Percentiles rank a stretch among this genome's conserved stretches.
Evolutionary conservation across 108 stramenopile species (phyloP).

Genomic region (Cyclotella kingstonii): DNA sequence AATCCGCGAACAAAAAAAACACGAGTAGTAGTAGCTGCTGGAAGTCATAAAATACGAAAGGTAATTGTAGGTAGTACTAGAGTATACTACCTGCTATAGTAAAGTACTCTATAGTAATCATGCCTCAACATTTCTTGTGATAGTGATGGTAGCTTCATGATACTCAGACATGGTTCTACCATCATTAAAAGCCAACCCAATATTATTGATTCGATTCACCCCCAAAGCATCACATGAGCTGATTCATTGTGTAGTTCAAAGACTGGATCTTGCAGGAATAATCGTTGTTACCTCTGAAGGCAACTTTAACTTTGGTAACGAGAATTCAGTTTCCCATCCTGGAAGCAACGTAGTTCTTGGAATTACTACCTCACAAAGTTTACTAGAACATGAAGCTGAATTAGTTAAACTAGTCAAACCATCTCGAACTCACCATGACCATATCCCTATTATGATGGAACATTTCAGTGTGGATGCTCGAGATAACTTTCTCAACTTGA

Average conservation of each 20-base stretch:
- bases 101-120: too few species aligned
- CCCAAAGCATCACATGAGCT: slow-evolving; percentile 36
- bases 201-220: slow-evolving; percentile 53
- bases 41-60: too few species aligned
- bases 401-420: slow-evolving; percentile 44
- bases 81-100: too few species aligned
- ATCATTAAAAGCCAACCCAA: slow-evolving; percentile 47
- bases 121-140: not conserved
- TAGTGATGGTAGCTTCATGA: not conserved
- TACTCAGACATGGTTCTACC: slow-evolving; percentile 31
- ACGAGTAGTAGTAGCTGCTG: too few species aligned
- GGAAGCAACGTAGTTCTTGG: slow-evolving; percentile 13
- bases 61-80: too few species aligned
- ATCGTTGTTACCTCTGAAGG: slow-evolving; percentile 30
- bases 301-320: slow-evolving; percentile 1
- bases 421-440: slow-evolving; percentile 20
- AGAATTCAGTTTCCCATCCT: not conserved
- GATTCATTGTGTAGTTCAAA: slow-evolving; percentile 28
- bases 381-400: slow-evolving; percentile 58
- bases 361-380: slow-evolving; percentile 49
- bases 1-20: too few species aligned
- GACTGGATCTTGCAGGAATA: slow-evolving; percentile 42
- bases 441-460: slow-evolving; percentile 47
- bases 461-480: slow-evolving; percentile 42
- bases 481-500: slow-evolving; percentile 23